Conservation (phyloP, 495 filamentous ascomycete genomes). For the Staphylotrichum longicolle region DNA sequence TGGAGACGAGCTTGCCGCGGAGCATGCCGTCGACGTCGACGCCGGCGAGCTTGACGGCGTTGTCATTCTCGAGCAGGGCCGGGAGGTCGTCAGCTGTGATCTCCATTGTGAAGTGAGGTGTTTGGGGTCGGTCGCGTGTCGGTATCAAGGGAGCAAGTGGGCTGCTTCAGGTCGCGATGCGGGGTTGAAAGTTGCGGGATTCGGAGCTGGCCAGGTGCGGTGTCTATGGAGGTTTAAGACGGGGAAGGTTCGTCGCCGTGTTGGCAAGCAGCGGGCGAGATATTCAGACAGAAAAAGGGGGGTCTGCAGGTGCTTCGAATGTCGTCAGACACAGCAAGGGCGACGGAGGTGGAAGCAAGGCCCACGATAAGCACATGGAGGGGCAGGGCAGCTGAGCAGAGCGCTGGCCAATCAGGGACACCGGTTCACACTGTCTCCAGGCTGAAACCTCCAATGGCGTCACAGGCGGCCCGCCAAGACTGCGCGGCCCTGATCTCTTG, state of each 20-base stretch:
- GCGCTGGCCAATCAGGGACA: constrained; percentile 6
- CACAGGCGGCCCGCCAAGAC: background rate
- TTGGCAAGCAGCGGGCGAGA: too few species aligned
- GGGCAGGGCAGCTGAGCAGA: background rate
- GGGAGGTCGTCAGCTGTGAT: constrained; percentile 63
- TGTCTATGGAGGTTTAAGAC: too few species aligned
- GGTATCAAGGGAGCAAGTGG: too few species aligned
- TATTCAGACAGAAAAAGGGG: too few species aligned
- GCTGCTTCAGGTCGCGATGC: background rate
- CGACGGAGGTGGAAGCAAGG: background rate
- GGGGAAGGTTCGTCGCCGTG: too few species aligned
- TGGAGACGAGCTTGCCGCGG: constrained; percentile 91
- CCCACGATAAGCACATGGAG: background rate
- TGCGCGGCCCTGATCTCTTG: too few species aligned
- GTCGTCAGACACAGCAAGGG: background rate
- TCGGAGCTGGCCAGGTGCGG: too few species aligned
- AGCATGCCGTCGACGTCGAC: constrained; percentile 88
- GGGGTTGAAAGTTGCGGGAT: too few species aligned
- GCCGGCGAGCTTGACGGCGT: constrained; percentile 86
- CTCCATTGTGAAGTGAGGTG: constrained; percentile 1
- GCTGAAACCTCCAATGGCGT: background rate
- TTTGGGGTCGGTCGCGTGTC: too few species aligned
- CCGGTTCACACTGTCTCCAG: background rate
- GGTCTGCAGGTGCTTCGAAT: background rate
- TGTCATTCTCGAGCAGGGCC: constrained; percentile 67